A percentile compares a stretch with the other conserved stretches of the same genome.
Conservation (phyloP, 768 basidiomycete genomes). For the Strobilomyces echinocephalus region DNA sequence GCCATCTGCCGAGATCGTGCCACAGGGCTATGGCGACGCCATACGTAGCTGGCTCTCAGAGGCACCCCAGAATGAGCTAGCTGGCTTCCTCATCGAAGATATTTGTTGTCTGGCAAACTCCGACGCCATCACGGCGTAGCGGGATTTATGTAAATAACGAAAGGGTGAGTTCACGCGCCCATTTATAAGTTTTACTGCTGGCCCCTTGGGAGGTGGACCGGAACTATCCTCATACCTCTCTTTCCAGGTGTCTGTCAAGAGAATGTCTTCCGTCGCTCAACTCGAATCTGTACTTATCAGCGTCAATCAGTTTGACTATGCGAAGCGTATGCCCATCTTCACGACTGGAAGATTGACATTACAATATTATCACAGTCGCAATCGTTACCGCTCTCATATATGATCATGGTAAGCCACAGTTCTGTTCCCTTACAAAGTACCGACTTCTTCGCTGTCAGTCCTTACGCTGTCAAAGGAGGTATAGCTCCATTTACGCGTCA, state of each 20-base stretch:
- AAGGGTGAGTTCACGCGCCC: too few species aligned
- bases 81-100: too few species aligned
- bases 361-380: background rate
- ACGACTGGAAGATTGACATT: background rate
- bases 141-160: too few species aligned
- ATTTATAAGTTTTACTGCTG: too few species aligned
- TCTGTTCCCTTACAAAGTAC: background rate
- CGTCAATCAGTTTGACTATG: background rate
- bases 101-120: too few species aligned
- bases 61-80: too few species aligned
- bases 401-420: background rate
- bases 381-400: background rate
- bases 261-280: background rate
- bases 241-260: background rate
- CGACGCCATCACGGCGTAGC: too few species aligned
- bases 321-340: background rate
- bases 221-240: too few species aligned
- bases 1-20: too few species aligned
- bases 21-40: too few species aligned
- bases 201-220: too few species aligned
- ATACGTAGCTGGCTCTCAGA: too few species aligned
- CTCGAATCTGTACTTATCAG: background rate
- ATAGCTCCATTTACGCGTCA: background rate
- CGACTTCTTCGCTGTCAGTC: background rate
- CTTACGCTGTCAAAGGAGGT: background rate